A percentile compares a stretch with the other conserved stretches of the same genome.
phyloP scores from a whole-genome alignment of 805 yeast species.

The Pichia insulana region DNA sequence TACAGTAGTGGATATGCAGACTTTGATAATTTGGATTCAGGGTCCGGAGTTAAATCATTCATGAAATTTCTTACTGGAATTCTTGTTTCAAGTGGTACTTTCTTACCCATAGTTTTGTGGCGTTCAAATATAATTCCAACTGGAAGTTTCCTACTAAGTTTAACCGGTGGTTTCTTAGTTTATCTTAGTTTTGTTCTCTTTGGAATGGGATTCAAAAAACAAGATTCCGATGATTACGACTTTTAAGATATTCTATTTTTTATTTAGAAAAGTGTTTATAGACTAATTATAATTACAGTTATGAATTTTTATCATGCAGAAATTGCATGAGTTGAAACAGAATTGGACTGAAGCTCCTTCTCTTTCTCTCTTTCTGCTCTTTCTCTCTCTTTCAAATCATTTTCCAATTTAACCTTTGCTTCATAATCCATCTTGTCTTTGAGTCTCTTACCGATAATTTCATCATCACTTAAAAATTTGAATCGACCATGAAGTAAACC shows the following conservation, averaged over 20 bases:
- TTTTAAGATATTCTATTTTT: slow-evolving; percentile 31
- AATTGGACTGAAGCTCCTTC: neutral
- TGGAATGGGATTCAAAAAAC: slow-evolving; percentile 61
- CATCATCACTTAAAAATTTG: slow-evolving; percentile 37
- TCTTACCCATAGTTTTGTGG: slow-evolving; percentile 26
- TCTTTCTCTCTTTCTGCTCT: neutral
- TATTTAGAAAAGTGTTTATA: slow-evolving; percentile 53
- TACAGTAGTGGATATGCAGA: slow-evolving; percentile 16
- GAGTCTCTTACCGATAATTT: slow-evolving; percentile 21
- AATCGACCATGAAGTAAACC: slow-evolving; percentile 36
- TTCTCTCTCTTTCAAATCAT: slow-evolving; percentile 4
- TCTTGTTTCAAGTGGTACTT: slow-evolving; percentile 27
- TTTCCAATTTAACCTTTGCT: slow-evolving; percentile 2
- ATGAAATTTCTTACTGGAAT: slow-evolving; percentile 27
- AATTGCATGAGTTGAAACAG: neutral
- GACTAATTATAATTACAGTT: neutral
- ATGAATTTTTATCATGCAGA: neutral
- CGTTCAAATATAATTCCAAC: slow-evolving; percentile 23
- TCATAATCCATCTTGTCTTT: slow-evolving; percentile 11
- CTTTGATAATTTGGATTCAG: slow-evolving; percentile 15
- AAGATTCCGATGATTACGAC: slow-evolving; percentile 34
- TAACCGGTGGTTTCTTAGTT: slow-evolving; percentile 75
- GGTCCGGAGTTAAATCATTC: slow-evolving; percentile 17
- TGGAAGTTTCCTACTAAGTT: slow-evolving; percentile 47
- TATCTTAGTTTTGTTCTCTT: slow-evolving; percentile 78